A percentile compares a stretch with the other conserved stretches of the same genome.
Evolutionary conservation across 176 grass and related monocot genomes (phyloP).

Genomic region (Echinochloa phyllopogon): DNA sequence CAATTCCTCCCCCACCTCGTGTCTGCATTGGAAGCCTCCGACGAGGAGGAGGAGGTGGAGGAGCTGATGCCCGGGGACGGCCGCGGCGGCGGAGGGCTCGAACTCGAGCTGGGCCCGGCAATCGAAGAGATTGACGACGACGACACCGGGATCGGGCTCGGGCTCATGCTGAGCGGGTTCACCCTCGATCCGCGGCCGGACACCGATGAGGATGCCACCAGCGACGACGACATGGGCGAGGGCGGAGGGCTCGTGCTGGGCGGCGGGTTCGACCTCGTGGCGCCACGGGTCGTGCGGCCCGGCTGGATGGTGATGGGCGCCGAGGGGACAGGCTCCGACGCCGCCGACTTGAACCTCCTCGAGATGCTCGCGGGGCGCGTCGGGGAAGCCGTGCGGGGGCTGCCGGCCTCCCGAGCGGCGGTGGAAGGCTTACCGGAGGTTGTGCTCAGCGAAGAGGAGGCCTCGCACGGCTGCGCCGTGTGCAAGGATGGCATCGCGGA

Average conservation of each 20-base stretch:
- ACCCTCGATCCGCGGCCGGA: conserved; percentile 7
- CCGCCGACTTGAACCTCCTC: not conserved
- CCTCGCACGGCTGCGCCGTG: conserved; percentile 47
- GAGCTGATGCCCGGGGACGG: not conserved
- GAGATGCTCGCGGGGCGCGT: conserved; percentile 12
- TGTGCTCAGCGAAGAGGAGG: conserved; percentile 36
- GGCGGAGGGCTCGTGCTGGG: conserved; percentile 13
- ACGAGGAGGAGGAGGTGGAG: conserved; percentile 36
- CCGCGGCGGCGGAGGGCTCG: not conserved
- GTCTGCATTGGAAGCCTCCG: conserved; percentile 12
- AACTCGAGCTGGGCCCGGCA: not conserved
- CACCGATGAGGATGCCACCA: conserved; percentile 1
- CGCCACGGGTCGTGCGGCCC: not conserved
- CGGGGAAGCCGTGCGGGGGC: not conserved
- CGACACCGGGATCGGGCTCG: not conserved
- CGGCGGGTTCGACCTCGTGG: conserved; percentile 2
- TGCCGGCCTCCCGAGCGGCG: conserved; percentile 42
- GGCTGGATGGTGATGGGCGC: conserved; percentile 12
- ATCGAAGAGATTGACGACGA: not conserved
- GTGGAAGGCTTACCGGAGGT: conserved; percentile 55
- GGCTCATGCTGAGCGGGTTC: conserved; percentile 35
- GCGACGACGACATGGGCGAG: not conserved
- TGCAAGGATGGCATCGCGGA: conserved; percentile 60
- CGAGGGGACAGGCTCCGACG: conserved; percentile 7
- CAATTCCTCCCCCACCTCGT: conserved; percentile 32